These are phyloP conservation scores for Nitzschia sp. DNA, from an alignment of 108 stramenopile genomes.

Conservation along the genomic window DNA sequence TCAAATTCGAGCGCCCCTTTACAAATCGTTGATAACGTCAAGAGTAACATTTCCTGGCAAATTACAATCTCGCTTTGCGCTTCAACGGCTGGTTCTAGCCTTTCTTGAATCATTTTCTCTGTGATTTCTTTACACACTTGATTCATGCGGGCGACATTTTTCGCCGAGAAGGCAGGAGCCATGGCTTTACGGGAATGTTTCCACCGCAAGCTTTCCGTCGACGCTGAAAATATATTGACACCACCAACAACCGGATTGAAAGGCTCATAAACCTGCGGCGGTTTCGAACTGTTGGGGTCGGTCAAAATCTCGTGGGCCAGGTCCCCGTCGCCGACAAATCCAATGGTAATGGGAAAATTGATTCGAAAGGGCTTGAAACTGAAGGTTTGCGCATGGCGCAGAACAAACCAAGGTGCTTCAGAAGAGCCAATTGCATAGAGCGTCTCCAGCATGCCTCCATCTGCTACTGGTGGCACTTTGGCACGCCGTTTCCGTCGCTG, in stretches of 20 bases:
- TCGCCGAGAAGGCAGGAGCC: conserved; percentile 34
- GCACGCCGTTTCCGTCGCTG: not conserved
- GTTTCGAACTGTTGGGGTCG: not conserved
- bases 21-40: conserved; percentile 49
- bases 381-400: not conserved
- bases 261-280: not conserved
- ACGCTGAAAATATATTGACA: conserved; percentile 36
- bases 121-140: conserved; percentile 22
- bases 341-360: not conserved
- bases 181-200: conserved; percentile 45
- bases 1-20: conserved; percentile 51
- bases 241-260: conserved; percentile 13
- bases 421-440: not conserved
- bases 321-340: not conserved
- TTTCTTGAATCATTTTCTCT: conserved; percentile 40
- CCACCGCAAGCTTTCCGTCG: conserved; percentile 35
- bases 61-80: conserved; percentile 33
- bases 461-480: not conserved
- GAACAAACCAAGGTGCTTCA: not conserved
- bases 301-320: not conserved
- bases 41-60: conserved; percentile 32
- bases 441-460: not conserved
- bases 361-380: not conserved
- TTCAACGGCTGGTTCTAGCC: conserved; percentile 16
- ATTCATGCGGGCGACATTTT: conserved; percentile 40